Base-by-base conservation (phyloP, 192 early-diverging fungal genomes). In the Oehlia diaphana region DNA sequence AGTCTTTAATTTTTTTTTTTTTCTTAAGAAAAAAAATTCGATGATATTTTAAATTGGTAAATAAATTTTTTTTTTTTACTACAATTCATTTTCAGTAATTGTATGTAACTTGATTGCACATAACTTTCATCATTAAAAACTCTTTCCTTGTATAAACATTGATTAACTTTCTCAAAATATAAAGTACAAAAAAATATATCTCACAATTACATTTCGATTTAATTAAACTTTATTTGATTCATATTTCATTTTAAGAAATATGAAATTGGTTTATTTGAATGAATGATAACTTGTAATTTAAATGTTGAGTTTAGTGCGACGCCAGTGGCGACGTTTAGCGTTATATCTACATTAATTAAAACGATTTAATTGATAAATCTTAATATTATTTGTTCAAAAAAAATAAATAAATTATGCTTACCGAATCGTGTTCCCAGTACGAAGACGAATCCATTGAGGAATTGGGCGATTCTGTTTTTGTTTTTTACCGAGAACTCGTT, bases 251-350 rank as follows among this genome's bases (percentile, higher is more conserved):
- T 19, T 21, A 21, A 58, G 19, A 19, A 58, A 21, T 58, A 7
- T 5, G 19, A 21, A 58, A 21, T 21, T 58, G 16, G 12, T 58
- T 58, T 58, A 16, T 14, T n/a, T 21, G 19, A 58, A 6, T 58
- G 0, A 19, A 58, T 58, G 13, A 58, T 58, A 13, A 58, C 13
- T 19, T 19, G 50, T 42, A 69, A 69, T 62, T 96, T 97, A 99
- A 82, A 97, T 84, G 89, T 94, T 93, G 83, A 97, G 90, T 94
- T 99, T 98, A 87, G 95, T 98, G 85, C 95, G 94, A 90, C 98
- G 95, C 98, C 98, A 99, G 94, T 98, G 92, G 78, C 97, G 93
- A 79, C 98, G 92, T 96, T 99, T 99, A 82, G 95, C 91, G 92
- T 97, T 99, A 94, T 97, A 99, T 81, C 95, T 96, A 81, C 79